Conservation (phyloP, 495 filamentous ascomycete species). For the Aspergillus ostianus region DNA sequence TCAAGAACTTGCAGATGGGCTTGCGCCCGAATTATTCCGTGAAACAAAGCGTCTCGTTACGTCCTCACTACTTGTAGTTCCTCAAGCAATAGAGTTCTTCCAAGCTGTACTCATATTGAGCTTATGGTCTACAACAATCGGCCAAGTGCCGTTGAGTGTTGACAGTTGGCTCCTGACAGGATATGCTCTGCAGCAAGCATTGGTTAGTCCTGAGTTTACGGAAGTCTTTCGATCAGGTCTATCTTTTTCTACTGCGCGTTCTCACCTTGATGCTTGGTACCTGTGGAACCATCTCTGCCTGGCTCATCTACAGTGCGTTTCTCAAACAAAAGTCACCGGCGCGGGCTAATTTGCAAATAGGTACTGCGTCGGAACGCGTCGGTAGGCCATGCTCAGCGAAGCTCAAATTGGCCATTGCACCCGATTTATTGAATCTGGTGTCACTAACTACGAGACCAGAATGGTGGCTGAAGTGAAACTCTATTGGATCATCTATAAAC, state of each 20-base stretch:
- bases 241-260: conserved; percentile 14
- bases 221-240: conserved; percentile 18
- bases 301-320: conserved; percentile 34
- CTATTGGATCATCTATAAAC: conserved; percentile 45
- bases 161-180: conserved; percentile 49
- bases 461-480: conserved; percentile 47
- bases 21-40: conserved; percentile 40
- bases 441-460: conserved; percentile 45
- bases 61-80: conserved; percentile 30
- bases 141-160: conserved; percentile 44
- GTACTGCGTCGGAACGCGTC: conserved; percentile 46
- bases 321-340: neutral
- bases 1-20: conserved; percentile 31
- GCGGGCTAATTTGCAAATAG: neutral
- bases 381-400: conserved; percentile 34
- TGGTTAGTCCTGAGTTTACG: conserved; percentile 38
- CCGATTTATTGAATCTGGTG: conserved; percentile 35
- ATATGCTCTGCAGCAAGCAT: conserved; percentile 43
- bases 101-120: conserved; percentile 43
- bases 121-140: conserved; percentile 50
- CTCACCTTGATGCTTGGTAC: conserved; percentile 29
- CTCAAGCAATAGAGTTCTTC: conserved; percentile 46
- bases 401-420: conserved; percentile 40
- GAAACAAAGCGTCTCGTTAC: conserved; percentile 37
- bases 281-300: conserved; percentile 50